Evolutionary conservation across 768 basidiomycete species (phyloP).

Genomic region (Kwoniella mangroviensis): DNA sequence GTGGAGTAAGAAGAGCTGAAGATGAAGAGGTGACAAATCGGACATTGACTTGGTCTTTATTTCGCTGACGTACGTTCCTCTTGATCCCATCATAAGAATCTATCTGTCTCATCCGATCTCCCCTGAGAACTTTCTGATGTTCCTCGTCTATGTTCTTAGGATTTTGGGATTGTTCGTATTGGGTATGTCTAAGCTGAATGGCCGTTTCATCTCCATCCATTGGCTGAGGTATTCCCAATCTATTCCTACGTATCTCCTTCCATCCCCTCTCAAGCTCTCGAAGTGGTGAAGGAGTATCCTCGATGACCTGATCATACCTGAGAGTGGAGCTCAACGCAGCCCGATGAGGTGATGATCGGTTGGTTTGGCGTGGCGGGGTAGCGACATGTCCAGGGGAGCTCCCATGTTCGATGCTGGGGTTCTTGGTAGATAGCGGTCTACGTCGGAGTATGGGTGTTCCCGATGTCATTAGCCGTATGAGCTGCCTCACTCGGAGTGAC

Average conservation of each 20-base stretch:
- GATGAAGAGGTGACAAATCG: conserved; percentile 15
- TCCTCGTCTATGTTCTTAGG: too few species aligned
- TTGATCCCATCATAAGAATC: background rate
- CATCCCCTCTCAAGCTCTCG: conserved; percentile 42
- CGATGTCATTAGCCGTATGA: background rate
- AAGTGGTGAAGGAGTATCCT: conserved; percentile 39
- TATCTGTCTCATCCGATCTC: too few species aligned
- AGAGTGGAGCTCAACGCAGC: too few species aligned
- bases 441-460: background rate
- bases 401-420: background rate
- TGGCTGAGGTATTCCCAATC: background rate
- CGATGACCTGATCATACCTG: background rate
- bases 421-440: background rate
- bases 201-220: background rate
- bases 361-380: background rate
- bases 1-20: conserved; percentile 25
- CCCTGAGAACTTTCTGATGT: too few species aligned
- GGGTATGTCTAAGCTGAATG: background rate
- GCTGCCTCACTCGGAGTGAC: too few species aligned
- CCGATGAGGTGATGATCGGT: background rate
- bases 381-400: background rate
- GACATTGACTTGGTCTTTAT: background rate
- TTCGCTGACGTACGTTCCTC: background rate
- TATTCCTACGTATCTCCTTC: conserved; percentile 27
- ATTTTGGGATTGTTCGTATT: background rate